Evolutionary conservation across 73 alveolate genomes (phyloP).

Genomic region (Diophrys sp.): DNA sequence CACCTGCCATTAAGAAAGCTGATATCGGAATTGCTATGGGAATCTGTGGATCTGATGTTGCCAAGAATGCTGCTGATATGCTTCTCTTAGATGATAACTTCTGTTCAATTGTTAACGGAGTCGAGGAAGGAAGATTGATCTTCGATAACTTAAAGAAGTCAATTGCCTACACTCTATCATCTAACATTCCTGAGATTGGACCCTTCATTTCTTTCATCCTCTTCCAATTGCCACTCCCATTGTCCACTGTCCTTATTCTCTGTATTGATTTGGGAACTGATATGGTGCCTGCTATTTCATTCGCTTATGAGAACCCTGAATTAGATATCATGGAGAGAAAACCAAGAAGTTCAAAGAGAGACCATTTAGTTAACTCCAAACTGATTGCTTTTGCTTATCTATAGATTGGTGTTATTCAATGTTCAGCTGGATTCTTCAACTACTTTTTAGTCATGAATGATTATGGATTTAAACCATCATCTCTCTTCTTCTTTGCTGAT

Average conservation of each 20-base stretch:
- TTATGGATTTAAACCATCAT: constrained; percentile 20
- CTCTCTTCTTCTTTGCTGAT: constrained; percentile 40
- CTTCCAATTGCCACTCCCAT: constrained; percentile 78
- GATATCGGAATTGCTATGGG: constrained; percentile 82
- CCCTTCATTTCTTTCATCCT: constrained; percentile 78
- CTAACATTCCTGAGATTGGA: constrained; percentile 79
- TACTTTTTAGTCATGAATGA: constrained; percentile 18
- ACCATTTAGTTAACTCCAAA: constrained; percentile 76
- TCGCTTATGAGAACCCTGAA: constrained; percentile 95
- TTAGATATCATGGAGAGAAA: constrained; percentile 85
- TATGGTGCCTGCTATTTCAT: constrained; percentile 89
- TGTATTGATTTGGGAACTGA: constrained; percentile 88
- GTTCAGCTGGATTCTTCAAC: neutral
- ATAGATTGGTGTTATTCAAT: neutral
- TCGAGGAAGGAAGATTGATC: constrained; percentile 93
- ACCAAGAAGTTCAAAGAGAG: constrained; percentile 90
- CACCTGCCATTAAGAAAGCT: constrained; percentile 93
- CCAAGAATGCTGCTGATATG: constrained; percentile 5
- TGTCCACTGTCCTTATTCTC: constrained; percentile 77
- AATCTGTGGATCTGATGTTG: constrained; percentile 95
- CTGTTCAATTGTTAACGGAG: constrained; percentile 95
- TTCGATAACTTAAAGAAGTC: constrained; percentile 89
- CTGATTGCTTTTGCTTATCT: constrained; percentile 3
- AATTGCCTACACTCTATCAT: constrained; percentile 68
- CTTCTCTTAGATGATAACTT: constrained; percentile 90